Conservation (phyloP, 202 grass and related monocot species). For the Schoenoplectus tabernaemontani region DNA sequence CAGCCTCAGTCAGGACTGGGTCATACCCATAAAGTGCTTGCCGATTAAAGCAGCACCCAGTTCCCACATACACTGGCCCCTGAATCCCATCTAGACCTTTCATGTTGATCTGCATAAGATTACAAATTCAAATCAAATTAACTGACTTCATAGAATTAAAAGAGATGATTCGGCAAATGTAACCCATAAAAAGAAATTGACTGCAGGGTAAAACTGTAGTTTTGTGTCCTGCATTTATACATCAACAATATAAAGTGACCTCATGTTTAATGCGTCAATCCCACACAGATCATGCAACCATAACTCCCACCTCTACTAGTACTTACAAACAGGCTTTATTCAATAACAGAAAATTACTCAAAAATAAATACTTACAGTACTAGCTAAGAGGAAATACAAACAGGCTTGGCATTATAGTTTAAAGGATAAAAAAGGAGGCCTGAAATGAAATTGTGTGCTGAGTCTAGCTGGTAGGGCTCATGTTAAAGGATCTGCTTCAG, state of each 20-base stretch:
- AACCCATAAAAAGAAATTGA: not conserved
- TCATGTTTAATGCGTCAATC: not conserved
- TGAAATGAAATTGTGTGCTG: no score
- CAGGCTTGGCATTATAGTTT: no score
- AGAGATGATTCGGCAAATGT: not conserved
- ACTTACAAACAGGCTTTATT: not conserved
- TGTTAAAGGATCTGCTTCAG: not conserved
- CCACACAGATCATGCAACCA: not conserved
- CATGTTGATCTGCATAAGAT: constrained; percentile 68
- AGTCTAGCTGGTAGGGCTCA: not conserved
- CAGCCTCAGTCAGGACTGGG: constrained; percentile 84
- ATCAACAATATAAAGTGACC: no score
- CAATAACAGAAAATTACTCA: not conserved
- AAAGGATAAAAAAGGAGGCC: no score
- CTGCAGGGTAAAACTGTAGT: not conserved
- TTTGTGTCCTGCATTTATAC: not conserved
- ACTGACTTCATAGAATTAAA: not conserved
- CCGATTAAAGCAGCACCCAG: constrained; percentile 49
- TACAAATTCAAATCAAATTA: constrained; percentile 11
- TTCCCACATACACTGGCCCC: constrained; percentile 46
- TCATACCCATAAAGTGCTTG: constrained; percentile 50
- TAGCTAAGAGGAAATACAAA: constrained; percentile 40
- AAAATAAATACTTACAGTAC: not conserved
- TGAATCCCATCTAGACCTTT: constrained; percentile 55
- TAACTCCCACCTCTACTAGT: not conserved